Conservation (phyloP, 305 asterid genomes). For the Solanum hybrid region DNA sequence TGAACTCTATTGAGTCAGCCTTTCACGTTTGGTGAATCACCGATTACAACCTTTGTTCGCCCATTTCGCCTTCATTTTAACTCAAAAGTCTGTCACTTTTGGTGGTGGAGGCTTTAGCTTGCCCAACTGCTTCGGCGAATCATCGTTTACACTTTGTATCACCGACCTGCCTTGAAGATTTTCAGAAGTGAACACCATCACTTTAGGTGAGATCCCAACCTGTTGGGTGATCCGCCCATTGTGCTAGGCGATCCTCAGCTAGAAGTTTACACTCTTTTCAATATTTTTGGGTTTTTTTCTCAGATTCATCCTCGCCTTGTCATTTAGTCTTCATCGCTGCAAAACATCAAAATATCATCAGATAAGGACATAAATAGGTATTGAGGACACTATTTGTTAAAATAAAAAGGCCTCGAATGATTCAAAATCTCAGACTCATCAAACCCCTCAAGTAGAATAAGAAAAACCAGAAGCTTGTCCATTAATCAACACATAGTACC, state of each 20-base stretch:
- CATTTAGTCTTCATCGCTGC: neutral
- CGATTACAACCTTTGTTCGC: neutral
- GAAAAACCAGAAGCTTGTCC: neutral
- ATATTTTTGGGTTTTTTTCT: too few relatives aligned
- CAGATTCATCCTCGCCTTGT: neutral
- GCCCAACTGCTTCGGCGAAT: neutral
- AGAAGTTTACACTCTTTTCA: neutral
- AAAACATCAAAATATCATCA: neutral
- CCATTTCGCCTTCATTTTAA: neutral
- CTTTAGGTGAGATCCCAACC: neutral
- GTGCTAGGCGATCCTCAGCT: neutral
- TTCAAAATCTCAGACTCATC: neutral
- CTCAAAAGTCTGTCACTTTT: neutral
- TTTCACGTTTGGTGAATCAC: neutral
- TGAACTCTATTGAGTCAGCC: neutral
- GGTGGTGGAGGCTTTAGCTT: neutral
- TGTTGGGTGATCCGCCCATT: neutral
- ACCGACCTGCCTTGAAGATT: neutral
- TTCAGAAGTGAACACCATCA: neutral
- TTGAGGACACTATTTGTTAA: neutral
- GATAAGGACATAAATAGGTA: neutral
- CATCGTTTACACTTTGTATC: neutral
- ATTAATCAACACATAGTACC: neutral
- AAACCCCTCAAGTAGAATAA: neutral
- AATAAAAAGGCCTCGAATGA: neutral